Evolutionary conservation across 371 early-diverging fungal genomes (phyloP).

Genomic region (Neoconidiobolus thromboides): DNA sequence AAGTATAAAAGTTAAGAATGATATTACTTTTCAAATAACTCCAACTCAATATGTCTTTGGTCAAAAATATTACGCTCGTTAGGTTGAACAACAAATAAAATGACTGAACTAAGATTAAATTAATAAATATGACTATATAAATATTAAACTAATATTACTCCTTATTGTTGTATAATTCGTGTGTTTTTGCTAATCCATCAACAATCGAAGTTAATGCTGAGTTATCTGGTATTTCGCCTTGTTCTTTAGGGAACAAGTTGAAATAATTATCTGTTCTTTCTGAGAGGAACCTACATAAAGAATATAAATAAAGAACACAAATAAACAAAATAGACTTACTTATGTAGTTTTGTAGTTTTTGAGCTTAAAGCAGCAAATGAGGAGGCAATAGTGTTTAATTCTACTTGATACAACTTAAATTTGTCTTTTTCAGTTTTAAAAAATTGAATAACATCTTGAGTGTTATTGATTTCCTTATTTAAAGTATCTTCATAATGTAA

Average conservation of each 20-base stretch:
- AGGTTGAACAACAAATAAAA: slow-evolving; percentile 79
- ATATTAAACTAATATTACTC: slow-evolving; percentile 19
- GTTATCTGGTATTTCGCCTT: slow-evolving; percentile 45
- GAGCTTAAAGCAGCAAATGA: slow-evolving; percentile 76
- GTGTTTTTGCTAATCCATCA: slow-evolving; percentile 63
- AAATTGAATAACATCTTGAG: not conserved
- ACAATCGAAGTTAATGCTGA: slow-evolving; percentile 45
- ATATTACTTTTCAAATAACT: slow-evolving; percentile 49
- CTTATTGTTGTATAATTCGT: slow-evolving; percentile 47
- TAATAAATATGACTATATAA: not conserved
- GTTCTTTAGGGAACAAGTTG: not conserved
- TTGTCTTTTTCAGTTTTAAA: slow-evolving; percentile 8
- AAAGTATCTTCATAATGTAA: slow-evolving; percentile 40
- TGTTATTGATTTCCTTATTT: not conserved
- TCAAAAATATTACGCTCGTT: slow-evolving; percentile 88
- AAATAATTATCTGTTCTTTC: slow-evolving; percentile 6
- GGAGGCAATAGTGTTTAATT: slow-evolving; percentile 88
- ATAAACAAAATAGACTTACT: slow-evolving; percentile 18
- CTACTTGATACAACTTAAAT: slow-evolving; percentile 66
- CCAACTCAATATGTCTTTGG: slow-evolving; percentile 79
- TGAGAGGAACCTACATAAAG: slow-evolving; percentile 26
- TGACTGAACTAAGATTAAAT: slow-evolving; percentile 38
- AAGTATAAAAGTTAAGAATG: not conserved
- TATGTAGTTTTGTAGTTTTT: slow-evolving; percentile 54
- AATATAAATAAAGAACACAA: not conserved